Base-by-base conservation (phyloP, 2,329 filamentous ascomycete species). In the Bipolaris cookei region DNA sequence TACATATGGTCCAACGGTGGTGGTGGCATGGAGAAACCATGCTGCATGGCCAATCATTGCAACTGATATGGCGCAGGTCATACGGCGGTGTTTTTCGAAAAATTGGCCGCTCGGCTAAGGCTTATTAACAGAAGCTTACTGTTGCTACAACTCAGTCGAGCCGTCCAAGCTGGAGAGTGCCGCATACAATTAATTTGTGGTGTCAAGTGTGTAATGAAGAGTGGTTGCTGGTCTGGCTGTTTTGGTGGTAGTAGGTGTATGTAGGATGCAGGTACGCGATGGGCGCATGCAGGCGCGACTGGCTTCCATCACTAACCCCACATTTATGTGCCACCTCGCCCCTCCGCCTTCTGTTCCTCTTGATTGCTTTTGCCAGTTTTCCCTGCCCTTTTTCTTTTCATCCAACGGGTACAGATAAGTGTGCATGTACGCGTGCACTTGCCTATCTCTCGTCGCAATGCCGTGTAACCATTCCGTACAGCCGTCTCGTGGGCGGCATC, bases 221-320 rank as follows among this genome's bases (percentile, higher is more conserved):
- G 3, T 13, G 37, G 20, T 21, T 39, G 16, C 37, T 13, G 18
- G 18, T 4, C 10, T 11, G 35, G 8, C 37, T 39, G 37, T 4
- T 39, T 20, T 39, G 4, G n/a, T 23, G 18, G 20, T 13, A 16
- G 16, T 20, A 25, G n/a, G 11, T 44, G 8, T 14, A 25, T 44
- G 21, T 18, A 32, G 28, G 18, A 32, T 34, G 43, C 43, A 45
- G 43, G 43, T 45, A 45, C 43, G 43, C 28, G 43, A 34, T 45
- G 8, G 18, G 20, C 21, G 20, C 39, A n/a, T 43, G 39, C 39
- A 28, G 14, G 34, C 14, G 14, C 34, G 34, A 37, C 38, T 23
- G 38, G 20, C 11, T 18, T 21, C 3, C 4, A 16, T 13, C 6
- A 23, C 16, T 6, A 11, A 14, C 38, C 5, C 38, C 38, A 41